These are phyloP conservation scores for Hymenoscyphus occultus DNA, from an alignment of 2,329 filamentous ascomycete species.

Conservation along the genomic window DNA sequence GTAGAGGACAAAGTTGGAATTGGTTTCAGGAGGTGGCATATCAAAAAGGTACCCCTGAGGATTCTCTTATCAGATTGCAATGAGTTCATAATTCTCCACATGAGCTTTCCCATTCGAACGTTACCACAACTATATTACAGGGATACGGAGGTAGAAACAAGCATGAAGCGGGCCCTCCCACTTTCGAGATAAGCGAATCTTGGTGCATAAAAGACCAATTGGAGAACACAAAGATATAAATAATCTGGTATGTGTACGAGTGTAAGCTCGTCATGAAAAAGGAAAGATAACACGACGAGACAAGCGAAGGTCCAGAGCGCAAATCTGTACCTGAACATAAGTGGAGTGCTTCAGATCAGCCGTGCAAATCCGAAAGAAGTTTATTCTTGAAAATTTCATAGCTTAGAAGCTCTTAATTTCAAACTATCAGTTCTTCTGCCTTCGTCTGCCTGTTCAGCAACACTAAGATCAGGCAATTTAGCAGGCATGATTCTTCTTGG, in stretches of 20 bases:
- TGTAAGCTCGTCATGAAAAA: background rate
- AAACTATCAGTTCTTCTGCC: constrained; percentile 68
- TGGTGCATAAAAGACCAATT: background rate
- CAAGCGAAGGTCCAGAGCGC: background rate
- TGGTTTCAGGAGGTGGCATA: background rate
- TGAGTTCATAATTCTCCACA: constrained; percentile 2
- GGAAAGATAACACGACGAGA: background rate
- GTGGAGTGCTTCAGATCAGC: background rate
- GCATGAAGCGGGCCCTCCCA: background rate
- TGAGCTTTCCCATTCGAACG: background rate
- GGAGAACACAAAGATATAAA: background rate
- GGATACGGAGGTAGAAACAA: background rate
- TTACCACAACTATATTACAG: background rate
- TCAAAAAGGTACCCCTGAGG: background rate
- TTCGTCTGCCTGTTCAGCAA: constrained; percentile 78
- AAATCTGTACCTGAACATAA: background rate
- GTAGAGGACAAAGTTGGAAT: background rate
- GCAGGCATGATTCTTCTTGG: constrained; percentile 77
- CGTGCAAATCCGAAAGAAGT: background rate
- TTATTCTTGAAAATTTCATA: constrained; percentile 9
- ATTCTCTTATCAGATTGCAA: background rate
- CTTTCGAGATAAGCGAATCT: constrained; percentile 2
- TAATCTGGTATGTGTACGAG: constrained; percentile 17
- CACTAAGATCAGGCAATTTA: constrained; percentile 62
- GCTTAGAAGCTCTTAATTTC: constrained; percentile 24